Evolutionary conservation across 495 filamentous ascomycete genomes (phyloP), one percentile per base, ranked within the genome.

Genomic region (Penicillium robsamsonii): DNA sequence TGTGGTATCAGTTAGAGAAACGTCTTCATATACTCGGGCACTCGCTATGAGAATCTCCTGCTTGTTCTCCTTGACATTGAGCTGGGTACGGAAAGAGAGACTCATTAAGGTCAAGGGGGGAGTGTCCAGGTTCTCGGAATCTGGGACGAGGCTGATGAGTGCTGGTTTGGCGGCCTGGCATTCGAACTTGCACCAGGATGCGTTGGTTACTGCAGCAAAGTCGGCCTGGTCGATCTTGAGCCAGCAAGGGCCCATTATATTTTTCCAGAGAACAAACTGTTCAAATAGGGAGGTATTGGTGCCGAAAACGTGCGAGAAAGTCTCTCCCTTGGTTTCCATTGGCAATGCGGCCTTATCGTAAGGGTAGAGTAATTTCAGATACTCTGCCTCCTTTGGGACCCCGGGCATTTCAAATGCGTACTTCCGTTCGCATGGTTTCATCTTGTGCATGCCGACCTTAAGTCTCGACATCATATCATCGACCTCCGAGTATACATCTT

Each of bases 241-340:
- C 94, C 94, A 98, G 74, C 95, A 98, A 11, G 94, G 94, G 0
- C 94, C 94, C 92, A 96, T 97, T 56, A 98, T 89, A 59, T 93
- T 92, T 72, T 95, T 96, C 89, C 91, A 97, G 12, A 98, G 80
- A 13, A 97, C 95, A 64, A 98, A 98, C 64, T 98, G 94, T 64
- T 98, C 94, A 60, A 98, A 98, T 1, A 97, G 77, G 3, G 90
- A 84, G 0, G 94, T 98, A 66, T 95, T 96, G 43, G 90, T 88
- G 42, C 94, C 95, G 58, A 98, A 98, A 41, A 96, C 91, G 48
- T 89, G 87, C 4, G 95, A 97, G 68, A 92, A 98, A 0, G 95
- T 97, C 67, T 96, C 87, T 18, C 95, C 94, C 55, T 76, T 83
- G 46, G 84, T 67, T 62, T 90, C 85, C 62, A 87, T 83, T 8